Evolutionary conservation across 1,139 yeast genomes (phyloP).

Genomic region (Kazachstania sp.): DNA sequence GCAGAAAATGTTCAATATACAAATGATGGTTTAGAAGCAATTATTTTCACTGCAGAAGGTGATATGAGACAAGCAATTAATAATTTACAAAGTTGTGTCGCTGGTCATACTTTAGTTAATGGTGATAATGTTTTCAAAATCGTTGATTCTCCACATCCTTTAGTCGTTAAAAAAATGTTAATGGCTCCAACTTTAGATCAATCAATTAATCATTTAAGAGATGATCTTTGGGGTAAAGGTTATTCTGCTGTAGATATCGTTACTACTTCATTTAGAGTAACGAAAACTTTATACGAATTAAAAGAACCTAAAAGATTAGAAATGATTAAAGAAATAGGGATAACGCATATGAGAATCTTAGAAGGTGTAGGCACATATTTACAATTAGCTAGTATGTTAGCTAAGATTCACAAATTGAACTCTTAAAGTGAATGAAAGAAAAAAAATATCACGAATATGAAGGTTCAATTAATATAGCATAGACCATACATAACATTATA

Average conservation of each 20-base stretch:
- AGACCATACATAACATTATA: too few relatives aligned
- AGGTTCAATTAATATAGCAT: too few relatives aligned
- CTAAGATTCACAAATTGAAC: constrained; percentile 39
- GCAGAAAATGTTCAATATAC: constrained; percentile 68
- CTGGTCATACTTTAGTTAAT: constrained; percentile 86
- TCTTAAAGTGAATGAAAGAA: not conserved
- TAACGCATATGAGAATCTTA: constrained; percentile 80
- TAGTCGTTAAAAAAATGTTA: constrained; percentile 71
- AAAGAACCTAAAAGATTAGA: constrained; percentile 63
- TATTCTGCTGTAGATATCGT: constrained; percentile 91
- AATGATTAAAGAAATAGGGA: constrained; percentile 77
- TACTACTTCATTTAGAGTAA: constrained; percentile 80
- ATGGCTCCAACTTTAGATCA: constrained; percentile 53
- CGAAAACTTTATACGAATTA: constrained; percentile 63
- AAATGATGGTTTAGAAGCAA: constrained; percentile 87
- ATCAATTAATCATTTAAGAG: constrained; percentile 57
- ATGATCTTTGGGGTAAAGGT: constrained; percentile 74
- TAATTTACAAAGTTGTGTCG: constrained; percentile 85
- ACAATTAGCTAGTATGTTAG: constrained; percentile 77
- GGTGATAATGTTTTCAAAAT: constrained; percentile 89
- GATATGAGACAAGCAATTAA: constrained; percentile 98
- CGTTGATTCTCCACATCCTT: constrained; percentile 95
- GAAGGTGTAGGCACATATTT: constrained; percentile 88
- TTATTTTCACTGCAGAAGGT: constrained; percentile 95
- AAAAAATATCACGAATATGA: too few relatives aligned